Evolutionary conservation across 1,139 yeast species (phyloP), one percentile per base, ranked within the genome.

Genomic region (Geotrichum restrictum): DNA sequence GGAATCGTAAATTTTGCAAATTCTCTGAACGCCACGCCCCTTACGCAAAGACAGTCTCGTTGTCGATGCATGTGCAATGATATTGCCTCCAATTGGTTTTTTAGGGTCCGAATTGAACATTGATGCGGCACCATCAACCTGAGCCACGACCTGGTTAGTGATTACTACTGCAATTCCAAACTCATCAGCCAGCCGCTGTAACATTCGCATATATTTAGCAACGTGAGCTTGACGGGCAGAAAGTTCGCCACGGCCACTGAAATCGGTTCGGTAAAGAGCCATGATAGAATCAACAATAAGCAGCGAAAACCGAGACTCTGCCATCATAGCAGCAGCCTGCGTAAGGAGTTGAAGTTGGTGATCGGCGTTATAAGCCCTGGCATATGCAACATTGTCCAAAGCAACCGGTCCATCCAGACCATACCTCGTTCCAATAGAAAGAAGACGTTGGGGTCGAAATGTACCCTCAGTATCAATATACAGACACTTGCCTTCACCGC

Each of bases 111-210:
- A 95, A 62, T 89, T 88, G 69, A 84, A 91, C 78, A 83, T 78
- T 6, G 80, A 79, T 58, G 85, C 80, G 63, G 82, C 83, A 49
- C 98, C 98, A 68, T 93, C 99, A 19, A 94, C 98, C 69, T 91
- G 97, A 2, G 98, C 97, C 6, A 89, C 97, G 31, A 93, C 99
- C 70, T 93, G 99, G 71, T 93, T 93, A 3, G 99, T 94, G 50
- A 93, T 91, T n/a, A 94, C 88, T 13, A 93, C 97, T 0, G 98
- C 98, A 55, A 94, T 89, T 42, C 99, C 99, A 71, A 88, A 93
- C 72, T 93, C 98, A 70, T 93, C 98, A 0, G 98, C 98, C 53
- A 93, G 78, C 62, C 96, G 74, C 69, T 93, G 98, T 57, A 93
- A 77, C 41, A 87, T 84, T 62, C 98, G 78, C 91, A 94, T 83